phyloP scores from a whole-genome alignment of 2,329 filamentous ascomycete genomes.

The Mollisia scopiformis region DNA sequence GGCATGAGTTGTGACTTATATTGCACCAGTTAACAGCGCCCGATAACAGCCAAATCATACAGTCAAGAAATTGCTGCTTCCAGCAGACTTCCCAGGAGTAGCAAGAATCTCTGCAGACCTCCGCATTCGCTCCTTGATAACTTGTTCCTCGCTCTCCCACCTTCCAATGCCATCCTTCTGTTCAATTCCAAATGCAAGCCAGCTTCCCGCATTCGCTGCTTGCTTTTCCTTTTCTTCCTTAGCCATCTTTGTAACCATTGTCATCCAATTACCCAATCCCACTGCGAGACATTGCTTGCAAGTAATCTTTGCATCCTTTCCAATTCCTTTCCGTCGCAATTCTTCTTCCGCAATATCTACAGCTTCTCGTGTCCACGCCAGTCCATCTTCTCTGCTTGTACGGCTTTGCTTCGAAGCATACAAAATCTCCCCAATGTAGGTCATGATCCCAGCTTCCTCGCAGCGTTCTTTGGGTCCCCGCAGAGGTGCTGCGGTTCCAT shows the following conservation, averaged over 20 bases:
- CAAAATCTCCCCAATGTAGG: slow-evolving; percentile 93
- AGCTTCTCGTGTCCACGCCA: slow-evolving; percentile 88
- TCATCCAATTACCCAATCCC: slow-evolving; percentile 79
- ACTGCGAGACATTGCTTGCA: slow-evolving; percentile 79
- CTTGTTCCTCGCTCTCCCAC: slow-evolving; percentile 39
- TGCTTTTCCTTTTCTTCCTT: slow-evolving; percentile 38
- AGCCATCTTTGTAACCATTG: slow-evolving; percentile 71
- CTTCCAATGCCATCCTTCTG: slow-evolving; percentile 31
- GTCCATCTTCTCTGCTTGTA: slow-evolving; percentile 63
- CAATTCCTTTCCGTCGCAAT: slow-evolving; percentile 45
- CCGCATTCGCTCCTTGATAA: slow-evolving; percentile 36
- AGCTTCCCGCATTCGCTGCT: slow-evolving; percentile 20
- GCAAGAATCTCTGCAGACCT: slow-evolving; percentile 30
- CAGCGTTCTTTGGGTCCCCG: slow-evolving; percentile 70
- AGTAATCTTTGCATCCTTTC: slow-evolving; percentile 51
- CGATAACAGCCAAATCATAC: neutral
- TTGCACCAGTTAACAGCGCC: neutral
- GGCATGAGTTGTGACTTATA: neutral
- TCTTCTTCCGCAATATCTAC: slow-evolving; percentile 79
- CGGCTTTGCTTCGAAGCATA: slow-evolving; percentile 61
- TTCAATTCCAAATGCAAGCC: slow-evolving; percentile 33
- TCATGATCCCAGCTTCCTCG: slow-evolving; percentile 82
- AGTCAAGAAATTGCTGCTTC: neutral
- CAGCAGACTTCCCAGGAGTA: neutral
- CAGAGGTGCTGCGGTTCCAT: slow-evolving; percentile 69